Percentiles rank a stretch among this genome's conserved stretches.
Conservation (phyloP, 805 yeast genomes). For the Candida morakotiae region DNA sequence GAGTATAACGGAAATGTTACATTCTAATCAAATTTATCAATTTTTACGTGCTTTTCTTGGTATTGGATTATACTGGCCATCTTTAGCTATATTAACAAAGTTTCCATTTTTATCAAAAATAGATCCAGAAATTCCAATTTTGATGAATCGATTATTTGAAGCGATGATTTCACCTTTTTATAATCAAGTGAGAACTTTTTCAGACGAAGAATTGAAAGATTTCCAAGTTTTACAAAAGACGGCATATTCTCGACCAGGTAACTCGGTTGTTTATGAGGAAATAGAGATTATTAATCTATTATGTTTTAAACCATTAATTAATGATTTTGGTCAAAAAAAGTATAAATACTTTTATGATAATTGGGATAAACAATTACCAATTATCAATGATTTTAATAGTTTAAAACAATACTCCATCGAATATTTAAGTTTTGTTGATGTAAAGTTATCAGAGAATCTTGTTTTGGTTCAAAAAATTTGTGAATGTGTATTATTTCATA, state of each 20-base stretch:
- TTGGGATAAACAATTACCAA: constrained; percentile 46
- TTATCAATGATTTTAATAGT: constrained; percentile 34
- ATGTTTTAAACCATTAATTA: constrained; percentile 29
- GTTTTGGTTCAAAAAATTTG: constrained; percentile 53
- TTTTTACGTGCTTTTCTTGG: constrained; percentile 52
- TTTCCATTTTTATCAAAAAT: constrained; percentile 60
- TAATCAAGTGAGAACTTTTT: constrained; percentile 16
- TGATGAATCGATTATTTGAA: constrained; percentile 49
- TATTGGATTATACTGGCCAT: constrained; percentile 60
- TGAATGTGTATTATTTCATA: constrained; percentile 46
- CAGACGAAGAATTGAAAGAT: constrained; percentile 13
- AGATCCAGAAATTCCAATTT: constrained; percentile 44
- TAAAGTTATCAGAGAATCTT: constrained; percentile 46
- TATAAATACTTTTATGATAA: constrained; percentile 41
- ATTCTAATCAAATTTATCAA: constrained; percentile 23
- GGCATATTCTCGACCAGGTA: constrained; percentile 22
- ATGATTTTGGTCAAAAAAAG: constrained; percentile 18
- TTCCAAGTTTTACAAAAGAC: constrained; percentile 20
- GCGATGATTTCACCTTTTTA: constrained; percentile 49
- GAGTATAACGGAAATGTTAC: constrained; percentile 14
- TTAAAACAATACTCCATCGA: constrained; percentile 46
- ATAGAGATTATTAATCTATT: constrained; percentile 14
- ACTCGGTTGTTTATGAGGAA: constrained; percentile 25
- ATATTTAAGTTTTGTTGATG: constrained; percentile 52
- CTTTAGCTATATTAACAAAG: constrained; percentile 52